Base-by-base conservation (phyloP, 331 rosid species). In the Telfairia occidentalis region DNA sequence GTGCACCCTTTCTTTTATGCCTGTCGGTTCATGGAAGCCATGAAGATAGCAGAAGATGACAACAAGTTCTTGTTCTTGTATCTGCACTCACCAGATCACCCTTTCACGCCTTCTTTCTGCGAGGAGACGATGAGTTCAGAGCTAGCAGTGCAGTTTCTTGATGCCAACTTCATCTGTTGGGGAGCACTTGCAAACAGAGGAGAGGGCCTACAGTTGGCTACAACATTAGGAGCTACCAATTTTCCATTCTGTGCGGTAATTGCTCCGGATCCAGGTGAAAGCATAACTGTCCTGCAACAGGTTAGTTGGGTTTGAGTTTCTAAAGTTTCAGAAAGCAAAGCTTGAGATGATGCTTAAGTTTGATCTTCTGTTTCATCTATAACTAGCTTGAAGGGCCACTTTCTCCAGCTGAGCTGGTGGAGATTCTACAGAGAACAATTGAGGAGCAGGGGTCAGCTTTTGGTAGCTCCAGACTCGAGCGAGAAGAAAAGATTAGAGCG, bases 401-500 rank as follows among this genome's bases (percentile, higher is more conserved):
- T 78, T 86, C 96, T 19, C 86, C 97, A 29, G 85, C 82, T 48
- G 97, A 89, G 79, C 81, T 92, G 77, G 93, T 90, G 84, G 97
- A 83, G 88, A 85, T 86, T 85, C 90, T 90, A 59, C 98, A 90
- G 77, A 88, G 85, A 80, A 87, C 96, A 74, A 11, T 84, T 82
- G 98, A 90, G 78, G 97, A 92, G 75, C 88, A 89, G 87, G 96
- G 97, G 9, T 23, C 79, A 76, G 97, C 93, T 73, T 85, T 89
- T 52, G 89, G 82, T 18, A 77, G 92, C 81, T 84, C 28, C n/a
- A 89, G 73, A 77, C 85, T 84, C 6, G 78, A 86, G 82, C 73
- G 73, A 55, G 85, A 80, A 53, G 90, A 89, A 66, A 81, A 82
- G 80, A 83, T 92, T 19, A 78, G 42, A 78, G 93, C 86, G 45